Base-by-base conservation (phyloP, 1,139 yeast species). In the Groenewaldozyma auringiensis region DNA sequence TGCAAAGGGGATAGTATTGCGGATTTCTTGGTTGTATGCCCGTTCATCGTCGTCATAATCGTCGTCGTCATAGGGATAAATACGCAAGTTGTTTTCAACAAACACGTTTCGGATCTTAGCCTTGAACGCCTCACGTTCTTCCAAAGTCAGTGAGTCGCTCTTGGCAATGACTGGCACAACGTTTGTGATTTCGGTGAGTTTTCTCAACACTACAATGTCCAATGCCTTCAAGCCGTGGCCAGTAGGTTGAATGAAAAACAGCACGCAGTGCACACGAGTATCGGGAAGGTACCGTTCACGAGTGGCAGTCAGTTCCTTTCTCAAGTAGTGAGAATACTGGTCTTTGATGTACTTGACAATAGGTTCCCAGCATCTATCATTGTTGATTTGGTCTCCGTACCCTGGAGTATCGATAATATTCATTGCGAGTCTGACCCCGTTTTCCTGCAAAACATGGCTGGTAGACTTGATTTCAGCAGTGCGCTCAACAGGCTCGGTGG, bases 341-440 rank as follows among this genome's bases (percentile, higher is more conserved):
- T 92, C 98, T 70, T 89, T 88, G 64, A 92, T 87, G 68, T 89
- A 89, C 68, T 87, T 88, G 57, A 89, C 83, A 57, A 92, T 82
- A 40, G 96, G 96, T 58, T 92, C 97, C 97, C 97, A 92, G 61
- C 72, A 92, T 67, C 84, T 83, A 60, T 88, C 95, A 67, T 92
- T 92, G 69, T 92, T 87, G 58, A 92, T 83, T 67, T 86, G 95
- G 69, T 92, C 98, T 36, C 96, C 97, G 70, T 87, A 92, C 6
- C 98, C 98, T 11, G 97, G 97, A 6, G 97, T 92, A 64, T 92
- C 98, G 63, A 92, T 85, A 49, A 89, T 81, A 58, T 87, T 89
- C 53, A 92, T 70, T 60, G 83, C 83, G 63, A 92, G 78, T 49
- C 82, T 79, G 50, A 92, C 98, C 55, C 84, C 85, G 64, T 87